Base-by-base conservation (phyloP, 1,139 yeast genomes). In the Candida sp. region DNA sequence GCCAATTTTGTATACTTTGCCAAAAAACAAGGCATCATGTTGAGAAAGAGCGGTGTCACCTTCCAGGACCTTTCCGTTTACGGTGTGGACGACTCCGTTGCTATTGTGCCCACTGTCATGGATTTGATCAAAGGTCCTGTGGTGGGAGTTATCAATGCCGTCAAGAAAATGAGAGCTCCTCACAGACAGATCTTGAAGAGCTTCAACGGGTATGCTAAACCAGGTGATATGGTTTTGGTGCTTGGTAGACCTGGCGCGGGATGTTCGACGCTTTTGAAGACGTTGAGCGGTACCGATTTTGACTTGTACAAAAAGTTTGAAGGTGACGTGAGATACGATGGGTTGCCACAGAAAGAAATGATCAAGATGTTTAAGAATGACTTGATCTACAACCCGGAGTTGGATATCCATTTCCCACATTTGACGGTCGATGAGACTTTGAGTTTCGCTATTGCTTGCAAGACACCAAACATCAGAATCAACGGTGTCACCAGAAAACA, bases 221-320 rank as follows among this genome's bases (percentile, higher is more conserved):
- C 83, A n/a, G 88, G 88, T 52, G 88, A 84, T 62, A 78, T 83
- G 83, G 72, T 81, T 44, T 70, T 83, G 55, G 87, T 84, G 3
- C 73, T 85, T 45, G 90, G 89, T 48, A 76, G 86, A 57, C 89
- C 89, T 7, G 90, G 89, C 53, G 82, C 89, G 22, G 89, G 89
- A 50, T 84, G 89, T 63, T 75, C 88, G 4, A 77, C 88, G 9
- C 70, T 84, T 35, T 69, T 85, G 59, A 80, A 81, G 59, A 69
- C 85, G 42, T 57, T 83, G 44, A 77, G 86, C 49, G 88, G 87
- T 55, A 68, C 68, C 12, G 71, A 67, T 52, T 53, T 59, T 26
- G 63, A 63, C 44, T 54, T 61, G 30, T 69, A 51, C 49, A 63
- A 56, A 57, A 68, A 47, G 50, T 59, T 54, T 52, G 65, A 62